A percentile compares a stretch with the other conserved stretches of the same genome.
These are phyloP conservation scores for Singerocomus inundabilis DNA, from an alignment of 1,284 basidiomycete species.

Conservation along the genomic window DNA sequence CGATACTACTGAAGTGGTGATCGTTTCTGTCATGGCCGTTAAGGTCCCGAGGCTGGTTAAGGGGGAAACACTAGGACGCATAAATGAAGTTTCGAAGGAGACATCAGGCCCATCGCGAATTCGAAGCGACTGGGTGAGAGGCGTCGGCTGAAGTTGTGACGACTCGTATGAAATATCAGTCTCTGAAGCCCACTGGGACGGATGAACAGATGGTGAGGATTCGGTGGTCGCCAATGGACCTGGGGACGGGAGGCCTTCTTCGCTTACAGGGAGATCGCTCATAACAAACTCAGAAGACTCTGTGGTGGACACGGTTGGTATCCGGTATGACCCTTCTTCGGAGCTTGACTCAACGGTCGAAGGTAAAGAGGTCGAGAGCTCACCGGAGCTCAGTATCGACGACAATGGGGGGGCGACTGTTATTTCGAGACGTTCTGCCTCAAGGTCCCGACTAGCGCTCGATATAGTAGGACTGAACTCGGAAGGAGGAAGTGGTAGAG, in stretches of 20 bases:
- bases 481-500: constrained; percentile 40
- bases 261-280: constrained; percentile 27
- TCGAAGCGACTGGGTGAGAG: constrained; percentile 56
- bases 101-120: constrained; percentile 56
- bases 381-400: constrained; percentile 23
- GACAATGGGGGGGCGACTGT: constrained; percentile 10
- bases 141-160: constrained; percentile 62
- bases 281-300: constrained; percentile 36
- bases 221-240: constrained; percentile 25
- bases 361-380: constrained; percentile 27
- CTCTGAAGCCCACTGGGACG: constrained; percentile 55
- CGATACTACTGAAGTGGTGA: constrained; percentile 29
- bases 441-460: constrained; percentile 25
- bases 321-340: constrained; percentile 19
- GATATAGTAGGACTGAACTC: constrained; percentile 35
- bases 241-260: constrained; percentile 27
- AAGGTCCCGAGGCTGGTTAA: constrained; percentile 35
- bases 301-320: constrained; percentile 22
- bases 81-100: constrained; percentile 60
- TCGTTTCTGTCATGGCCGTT: constrained; percentile 39
- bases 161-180: constrained; percentile 69
- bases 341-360: constrained; percentile 26
- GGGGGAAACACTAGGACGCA: constrained; percentile 48
- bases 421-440: constrained; percentile 20
- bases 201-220: constrained; percentile 39